These are phyloP conservation scores for Rheum nobile DNA, from an alignment of 148 eudicot genomes.

Conservation along the genomic window DNA sequence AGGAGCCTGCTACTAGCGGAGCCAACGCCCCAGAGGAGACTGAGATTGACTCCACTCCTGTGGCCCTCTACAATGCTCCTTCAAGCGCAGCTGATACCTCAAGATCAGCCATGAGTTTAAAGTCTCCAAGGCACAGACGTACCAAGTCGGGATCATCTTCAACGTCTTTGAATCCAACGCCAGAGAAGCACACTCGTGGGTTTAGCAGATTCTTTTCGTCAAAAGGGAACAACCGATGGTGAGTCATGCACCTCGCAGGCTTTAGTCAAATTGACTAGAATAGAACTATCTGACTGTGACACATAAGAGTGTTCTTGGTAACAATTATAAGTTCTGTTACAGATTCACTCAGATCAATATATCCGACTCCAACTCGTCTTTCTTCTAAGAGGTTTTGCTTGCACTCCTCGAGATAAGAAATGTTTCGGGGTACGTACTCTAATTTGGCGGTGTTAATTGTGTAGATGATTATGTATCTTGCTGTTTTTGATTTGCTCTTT, in stretches of 20 bases:
- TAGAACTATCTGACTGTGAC: not conserved
- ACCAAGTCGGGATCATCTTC: slow-evolving; percentile 70
- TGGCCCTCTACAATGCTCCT: slow-evolving; percentile 24
- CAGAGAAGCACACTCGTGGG: slow-evolving; percentile 74
- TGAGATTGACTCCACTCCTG: slow-evolving; percentile 28
- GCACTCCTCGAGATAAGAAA: not conserved
- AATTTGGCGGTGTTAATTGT: not conserved
- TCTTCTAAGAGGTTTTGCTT: not conserved
- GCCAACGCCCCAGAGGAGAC: slow-evolving; percentile 31
- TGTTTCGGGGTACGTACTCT: not conserved
- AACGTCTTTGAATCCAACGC: slow-evolving; percentile 58
- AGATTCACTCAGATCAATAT: not conserved
- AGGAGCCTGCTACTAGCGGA: slow-evolving; percentile 46
- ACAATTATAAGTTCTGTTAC: not conserved
- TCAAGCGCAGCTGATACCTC: slow-evolving; percentile 56
- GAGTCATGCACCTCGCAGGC: slow-evolving; percentile 13
- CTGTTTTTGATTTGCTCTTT: not conserved
- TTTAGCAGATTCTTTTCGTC: slow-evolving; percentile 82
- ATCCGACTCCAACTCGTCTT: not conserved
- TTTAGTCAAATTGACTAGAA: not conserved
- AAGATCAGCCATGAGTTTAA: slow-evolving; percentile 38
- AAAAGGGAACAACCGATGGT: slow-evolving; percentile 43
- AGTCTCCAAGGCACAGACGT: slow-evolving; percentile 44
- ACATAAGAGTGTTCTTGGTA: not conserved
- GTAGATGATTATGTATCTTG: not conserved